Percentiles rank a stretch among this genome's conserved stretches.
Conservation (phyloP, 108 stramenopile species). For the Nitzschia putrida region DNA sequence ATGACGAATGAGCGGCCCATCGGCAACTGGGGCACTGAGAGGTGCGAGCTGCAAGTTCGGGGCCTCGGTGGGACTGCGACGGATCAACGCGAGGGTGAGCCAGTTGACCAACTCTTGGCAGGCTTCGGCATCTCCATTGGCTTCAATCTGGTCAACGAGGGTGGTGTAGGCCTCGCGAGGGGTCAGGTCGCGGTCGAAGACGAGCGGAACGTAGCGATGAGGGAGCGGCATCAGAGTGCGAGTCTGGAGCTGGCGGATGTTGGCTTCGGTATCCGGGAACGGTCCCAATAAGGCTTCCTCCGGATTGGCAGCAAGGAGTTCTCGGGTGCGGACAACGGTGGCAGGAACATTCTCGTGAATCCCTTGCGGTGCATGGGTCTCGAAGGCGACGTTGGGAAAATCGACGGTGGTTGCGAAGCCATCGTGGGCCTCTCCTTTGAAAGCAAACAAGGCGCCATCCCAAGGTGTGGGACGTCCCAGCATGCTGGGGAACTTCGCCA, state of each 20-base stretch:
- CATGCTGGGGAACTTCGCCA: neutral
- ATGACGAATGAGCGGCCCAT: neutral
- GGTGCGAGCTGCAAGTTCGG: neutral
- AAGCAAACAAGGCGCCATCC: neutral
- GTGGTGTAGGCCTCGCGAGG: neutral
- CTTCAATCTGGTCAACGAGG: neutral
- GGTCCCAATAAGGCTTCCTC: neutral
- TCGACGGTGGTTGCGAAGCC: constrained; percentile 5
- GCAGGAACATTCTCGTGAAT: neutral
- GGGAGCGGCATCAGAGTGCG: constrained; percentile 1
- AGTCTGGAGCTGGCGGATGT: neutral
- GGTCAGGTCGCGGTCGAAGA: neutral
- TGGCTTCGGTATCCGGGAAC: constrained; percentile 2
- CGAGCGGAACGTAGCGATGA: neutral
- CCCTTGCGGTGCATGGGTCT: too few species aligned
- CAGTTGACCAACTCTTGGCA: constrained; percentile 1
- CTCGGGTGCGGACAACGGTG: neutral
- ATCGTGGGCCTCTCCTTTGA: constrained; percentile 1
- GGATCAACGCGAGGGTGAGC: neutral
- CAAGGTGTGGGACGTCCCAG: neutral
- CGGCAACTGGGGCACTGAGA: neutral
- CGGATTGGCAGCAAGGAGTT: neutral
- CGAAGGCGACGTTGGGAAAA: constrained; percentile 2
- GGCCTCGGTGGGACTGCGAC: neutral
- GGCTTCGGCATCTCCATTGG: neutral